Evolutionary conservation across 306 rosid genomes (phyloP).

Genomic region (Citrullus mucosospermus): DNA sequence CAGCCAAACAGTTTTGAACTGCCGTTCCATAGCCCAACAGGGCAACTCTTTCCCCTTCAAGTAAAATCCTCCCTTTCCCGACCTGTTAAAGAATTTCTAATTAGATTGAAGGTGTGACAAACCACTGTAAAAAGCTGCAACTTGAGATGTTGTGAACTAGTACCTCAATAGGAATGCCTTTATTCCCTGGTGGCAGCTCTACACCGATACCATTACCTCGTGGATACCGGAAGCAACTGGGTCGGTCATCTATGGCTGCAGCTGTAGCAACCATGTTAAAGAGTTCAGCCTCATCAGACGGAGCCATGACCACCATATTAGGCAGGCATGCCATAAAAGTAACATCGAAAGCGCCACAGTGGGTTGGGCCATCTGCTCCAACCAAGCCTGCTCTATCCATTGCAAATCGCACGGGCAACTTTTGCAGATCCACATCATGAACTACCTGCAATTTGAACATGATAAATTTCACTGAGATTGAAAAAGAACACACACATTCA

Average conservation of each 20-base stretch:
- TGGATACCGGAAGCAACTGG: conserved; percentile 91
- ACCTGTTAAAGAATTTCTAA: conserved; percentile 21
- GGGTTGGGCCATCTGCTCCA: conserved; percentile 97
- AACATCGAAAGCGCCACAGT: conserved; percentile 77
- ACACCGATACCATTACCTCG: conserved; percentile 90
- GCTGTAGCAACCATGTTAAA: conserved; percentile 96
- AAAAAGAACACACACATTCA: background rate
- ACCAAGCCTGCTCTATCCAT: conserved; percentile 98
- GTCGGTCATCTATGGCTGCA: conserved; percentile 77
- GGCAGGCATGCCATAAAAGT: conserved; percentile 98
- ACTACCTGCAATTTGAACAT: conserved; percentile 51
- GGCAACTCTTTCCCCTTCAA: conserved; percentile 87
- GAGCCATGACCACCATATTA: conserved; percentile 99
- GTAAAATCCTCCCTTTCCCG: conserved; percentile 62
- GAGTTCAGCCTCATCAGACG: conserved; percentile 91
- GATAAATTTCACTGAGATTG: background rate
- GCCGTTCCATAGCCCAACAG: conserved; percentile 75
- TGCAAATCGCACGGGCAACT: conserved; percentile 86
- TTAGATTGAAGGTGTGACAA: background rate
- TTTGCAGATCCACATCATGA: conserved; percentile 95
- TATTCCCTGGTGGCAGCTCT: conserved; percentile 56
- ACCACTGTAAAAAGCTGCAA: background rate
- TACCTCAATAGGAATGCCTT: conserved; percentile 70
- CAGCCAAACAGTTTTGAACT: conserved; percentile 67
- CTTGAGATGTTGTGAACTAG: background rate